Percentiles rank a stretch among this genome's conserved stretches.
phyloP scores from a whole-genome alignment of 2,329 filamentous ascomycete genomes.

The Aspergillus transmontanensis region DNA sequence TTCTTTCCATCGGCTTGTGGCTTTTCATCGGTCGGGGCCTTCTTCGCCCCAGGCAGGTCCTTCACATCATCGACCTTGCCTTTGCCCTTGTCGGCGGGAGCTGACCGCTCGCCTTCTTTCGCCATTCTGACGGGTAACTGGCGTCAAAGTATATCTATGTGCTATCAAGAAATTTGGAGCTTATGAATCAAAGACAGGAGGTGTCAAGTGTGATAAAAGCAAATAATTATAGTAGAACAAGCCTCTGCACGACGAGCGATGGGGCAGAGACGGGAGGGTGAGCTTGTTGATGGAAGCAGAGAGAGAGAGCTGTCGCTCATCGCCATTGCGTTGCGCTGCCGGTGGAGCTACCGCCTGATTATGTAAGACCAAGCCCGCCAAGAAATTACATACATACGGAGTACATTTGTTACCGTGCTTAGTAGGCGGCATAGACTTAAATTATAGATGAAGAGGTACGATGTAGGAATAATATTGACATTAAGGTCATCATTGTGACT shows the following conservation, averaged over 20 bases:
- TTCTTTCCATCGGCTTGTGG: conserved; percentile 67
- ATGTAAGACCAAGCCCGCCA: conserved; percentile 24
- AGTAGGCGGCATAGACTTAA: no score
- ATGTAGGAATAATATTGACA: no score
- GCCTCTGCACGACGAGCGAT: conserved; percentile 22
- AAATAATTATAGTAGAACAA: conserved; percentile 17
- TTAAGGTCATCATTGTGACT: no score
- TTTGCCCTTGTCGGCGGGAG: conserved; percentile 91
- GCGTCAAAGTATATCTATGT: conserved; percentile 31
- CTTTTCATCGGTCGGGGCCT: conserved; percentile 68
- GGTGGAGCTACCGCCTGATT: conserved; percentile 30
- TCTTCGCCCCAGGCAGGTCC: conserved; percentile 59
- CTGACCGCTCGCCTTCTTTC: conserved; percentile 86
- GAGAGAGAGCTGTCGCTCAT: conserved; percentile 28
- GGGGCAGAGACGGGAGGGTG: conserved; percentile 21
- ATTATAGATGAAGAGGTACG: no score
- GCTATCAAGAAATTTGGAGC: conserved; percentile 12
- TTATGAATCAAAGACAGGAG: conserved; percentile 4
- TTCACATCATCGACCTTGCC: conserved; percentile 77
- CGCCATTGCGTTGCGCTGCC: conserved; percentile 27
- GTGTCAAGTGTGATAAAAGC: conserved; percentile 13
- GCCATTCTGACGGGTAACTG: conserved; percentile 66
- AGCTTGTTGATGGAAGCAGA: conserved; percentile 31
- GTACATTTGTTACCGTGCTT: background rate
- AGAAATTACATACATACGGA: conserved; percentile 9